phyloP scores from a whole-genome alignment of 108 stramenopile species.

The Schizochytrium sp. region DNA sequence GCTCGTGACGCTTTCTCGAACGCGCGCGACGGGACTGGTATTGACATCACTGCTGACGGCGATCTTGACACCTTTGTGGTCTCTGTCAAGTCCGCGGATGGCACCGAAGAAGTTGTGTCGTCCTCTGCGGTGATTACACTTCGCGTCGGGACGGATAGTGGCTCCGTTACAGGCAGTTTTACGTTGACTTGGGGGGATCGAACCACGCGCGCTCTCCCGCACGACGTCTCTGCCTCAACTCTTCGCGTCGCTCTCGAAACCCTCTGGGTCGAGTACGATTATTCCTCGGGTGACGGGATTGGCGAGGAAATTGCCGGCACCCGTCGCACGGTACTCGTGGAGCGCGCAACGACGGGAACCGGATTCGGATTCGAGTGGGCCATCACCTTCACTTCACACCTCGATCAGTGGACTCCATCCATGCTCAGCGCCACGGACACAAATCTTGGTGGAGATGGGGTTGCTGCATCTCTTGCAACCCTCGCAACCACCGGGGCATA shows the following conservation, averaged over 20 bases:
- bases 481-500: conserved; percentile 45
- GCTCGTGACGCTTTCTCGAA: conserved; percentile 72
- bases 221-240: not conserved
- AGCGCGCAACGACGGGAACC: not conserved
- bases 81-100: conserved; percentile 45
- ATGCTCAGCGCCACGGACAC: not conserved
- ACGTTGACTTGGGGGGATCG: not conserved
- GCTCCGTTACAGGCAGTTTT: not conserved
- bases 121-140: conserved; percentile 57
- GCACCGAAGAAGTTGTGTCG: conserved; percentile 38
- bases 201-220: conserved; percentile 17
- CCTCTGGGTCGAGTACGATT: conserved; percentile 21
- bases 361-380: not conserved
- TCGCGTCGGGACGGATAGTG: not conserved
- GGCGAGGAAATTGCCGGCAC: not conserved
- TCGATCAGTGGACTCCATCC: not conserved
- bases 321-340: not conserved
- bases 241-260: conserved; percentile 18
- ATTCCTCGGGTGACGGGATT: not conserved
- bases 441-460: not conserved
- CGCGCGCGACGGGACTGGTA: conserved; percentile 36
- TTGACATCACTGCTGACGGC: conserved; percentile 52
- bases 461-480: not conserved
- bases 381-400: conserved; percentile 2
- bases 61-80: conserved; percentile 60